These are phyloP conservation scores for Usnea hakonensis DNA, from an alignment of 495 filamentous ascomycete genomes.

Conservation along the genomic window DNA sequence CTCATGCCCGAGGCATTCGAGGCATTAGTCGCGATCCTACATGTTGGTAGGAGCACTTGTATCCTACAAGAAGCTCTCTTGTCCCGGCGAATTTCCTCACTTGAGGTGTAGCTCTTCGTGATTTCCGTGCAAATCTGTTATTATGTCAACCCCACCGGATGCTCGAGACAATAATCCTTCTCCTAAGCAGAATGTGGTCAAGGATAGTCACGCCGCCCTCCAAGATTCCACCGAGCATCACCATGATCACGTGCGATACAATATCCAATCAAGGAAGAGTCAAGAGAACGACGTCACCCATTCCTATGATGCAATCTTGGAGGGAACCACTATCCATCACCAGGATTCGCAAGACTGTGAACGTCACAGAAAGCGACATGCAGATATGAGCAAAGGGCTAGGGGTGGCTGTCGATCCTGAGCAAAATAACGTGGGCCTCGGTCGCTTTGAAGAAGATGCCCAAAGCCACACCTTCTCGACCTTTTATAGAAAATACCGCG, in stretches of 20 bases:
- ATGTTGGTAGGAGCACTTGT: not conserved
- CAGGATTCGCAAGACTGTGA: slow-evolving; percentile 35
- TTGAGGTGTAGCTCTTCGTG: not conserved
- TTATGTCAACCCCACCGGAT: slow-evolving; percentile 6
- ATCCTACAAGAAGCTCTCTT: not conserved
- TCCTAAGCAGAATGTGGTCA: slow-evolving; percentile 24
- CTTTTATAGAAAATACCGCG: slow-evolving; percentile 34
- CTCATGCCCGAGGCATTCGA: not conserved
- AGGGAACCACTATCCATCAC: slow-evolving; percentile 40
- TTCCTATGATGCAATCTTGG: slow-evolving; percentile 35
- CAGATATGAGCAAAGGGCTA: slow-evolving; percentile 22
- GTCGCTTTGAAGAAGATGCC: slow-evolving; percentile 26
- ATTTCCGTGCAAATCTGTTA: not conserved
- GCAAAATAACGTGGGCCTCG: slow-evolving; percentile 14
- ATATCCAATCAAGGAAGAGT: slow-evolving; percentile 35
- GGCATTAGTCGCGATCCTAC: not conserved
- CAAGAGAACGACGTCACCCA: slow-evolving; percentile 43
- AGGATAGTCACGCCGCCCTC: slow-evolving; percentile 37
- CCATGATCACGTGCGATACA: slow-evolving; percentile 47
- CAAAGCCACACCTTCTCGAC: slow-evolving; percentile 25
- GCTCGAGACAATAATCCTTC: slow-evolving; percentile 23
- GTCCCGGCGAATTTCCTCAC: not conserved
- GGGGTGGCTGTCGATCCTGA: slow-evolving; percentile 22
- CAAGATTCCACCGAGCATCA: slow-evolving; percentile 41
- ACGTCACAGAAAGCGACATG: slow-evolving; percentile 28